Evolutionary conservation across 2,329 filamentous ascomycete genomes (phyloP).

Genomic region (Aspergillus oerlinghausenensis): DNA sequence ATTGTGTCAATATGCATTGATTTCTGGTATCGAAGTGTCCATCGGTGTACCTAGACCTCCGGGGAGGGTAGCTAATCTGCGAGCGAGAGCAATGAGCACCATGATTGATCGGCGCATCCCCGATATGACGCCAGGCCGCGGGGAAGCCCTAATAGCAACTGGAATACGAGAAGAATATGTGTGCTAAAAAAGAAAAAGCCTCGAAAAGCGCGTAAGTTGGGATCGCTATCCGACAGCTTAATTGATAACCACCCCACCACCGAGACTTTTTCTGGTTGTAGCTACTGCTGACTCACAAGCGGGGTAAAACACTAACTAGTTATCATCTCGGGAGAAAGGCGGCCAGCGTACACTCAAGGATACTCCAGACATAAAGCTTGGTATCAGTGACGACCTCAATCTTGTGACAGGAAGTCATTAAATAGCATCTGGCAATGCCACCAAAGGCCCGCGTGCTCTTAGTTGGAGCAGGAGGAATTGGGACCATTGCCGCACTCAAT

Average conservation of each 20-base stretch:
- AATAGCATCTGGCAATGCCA: neutral
- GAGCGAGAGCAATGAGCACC: slow-evolving; percentile 21
- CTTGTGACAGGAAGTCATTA: neutral
- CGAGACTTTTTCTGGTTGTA: too few relatives aligned
- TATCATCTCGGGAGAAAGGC: neutral
- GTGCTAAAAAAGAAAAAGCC: too few relatives aligned
- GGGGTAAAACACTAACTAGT: neutral
- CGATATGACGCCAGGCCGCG: neutral
- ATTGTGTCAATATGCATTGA: slow-evolving; percentile 15
- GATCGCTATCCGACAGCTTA: neutral
- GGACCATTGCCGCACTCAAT: slow-evolving; percentile 53
- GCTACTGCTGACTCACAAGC: neutral
- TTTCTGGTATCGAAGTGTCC: neutral
- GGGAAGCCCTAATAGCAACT: too few relatives aligned
- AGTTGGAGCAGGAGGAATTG: slow-evolving; percentile 53
- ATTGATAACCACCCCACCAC: neutral
- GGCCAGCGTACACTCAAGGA: too few relatives aligned
- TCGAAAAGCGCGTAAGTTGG: too few relatives aligned
- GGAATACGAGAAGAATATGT: too few relatives aligned
- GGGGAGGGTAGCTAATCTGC: slow-evolving; percentile 40
- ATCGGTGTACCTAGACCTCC: slow-evolving; percentile 38
- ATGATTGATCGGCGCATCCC: neutral
- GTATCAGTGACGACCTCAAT: neutral
- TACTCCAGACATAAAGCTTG: neutral
- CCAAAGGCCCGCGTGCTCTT: slow-evolving; percentile 46